Evolutionary conservation across 75 land plant genomes (phyloP), one percentile per base, ranked within the genome.

Genomic region (Adiantum capillusveneris): DNA sequence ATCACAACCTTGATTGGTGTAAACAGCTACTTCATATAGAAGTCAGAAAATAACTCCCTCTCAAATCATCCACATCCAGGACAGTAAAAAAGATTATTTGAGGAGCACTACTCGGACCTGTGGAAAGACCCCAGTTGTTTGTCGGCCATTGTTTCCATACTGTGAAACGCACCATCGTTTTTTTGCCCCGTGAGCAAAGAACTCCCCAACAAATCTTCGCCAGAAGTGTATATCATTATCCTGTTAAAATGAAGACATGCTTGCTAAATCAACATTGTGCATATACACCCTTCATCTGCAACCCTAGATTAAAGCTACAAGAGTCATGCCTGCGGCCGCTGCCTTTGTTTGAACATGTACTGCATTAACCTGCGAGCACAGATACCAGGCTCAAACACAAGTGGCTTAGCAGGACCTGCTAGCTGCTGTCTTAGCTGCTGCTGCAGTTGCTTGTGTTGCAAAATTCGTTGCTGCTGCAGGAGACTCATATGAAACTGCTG

Each of bases 161-260:
- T 70, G 26, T 3, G 98, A 88, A 19, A 93, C 63, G 67, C 98
- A 93, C 98, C 98, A 93, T 31, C 96, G 82, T 63, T 89, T 88
- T 74, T 82, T 88, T 31, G 98, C 98, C 28, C 82, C 68, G 51
- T 85, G 90, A 42, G 90, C 81, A 75, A 85, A 93, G 44, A 86
- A 93, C 62, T 93, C 94, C 0, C 64, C 73, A 24, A 93, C 94
- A 79, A 93, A 89, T 53, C 76, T 85, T 60, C 85, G 81, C 98
- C 98, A 93, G 50, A 85, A 93, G 11, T 60, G 41, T 49, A 93
- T 89, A 42, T 65, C 68, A 53, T 93, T 93, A 9, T 79, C 90
- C 98, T 93, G 63, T 22, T 58, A 37, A 45, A 57, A 46, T 34
- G 16, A 52, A 48, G 18, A 52, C 26, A 68, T 36, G 31, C 5